Evolutionary conservation across 352 stramenopile species (phyloP).

Genomic region (Globisporangium cederbergense): DNA sequence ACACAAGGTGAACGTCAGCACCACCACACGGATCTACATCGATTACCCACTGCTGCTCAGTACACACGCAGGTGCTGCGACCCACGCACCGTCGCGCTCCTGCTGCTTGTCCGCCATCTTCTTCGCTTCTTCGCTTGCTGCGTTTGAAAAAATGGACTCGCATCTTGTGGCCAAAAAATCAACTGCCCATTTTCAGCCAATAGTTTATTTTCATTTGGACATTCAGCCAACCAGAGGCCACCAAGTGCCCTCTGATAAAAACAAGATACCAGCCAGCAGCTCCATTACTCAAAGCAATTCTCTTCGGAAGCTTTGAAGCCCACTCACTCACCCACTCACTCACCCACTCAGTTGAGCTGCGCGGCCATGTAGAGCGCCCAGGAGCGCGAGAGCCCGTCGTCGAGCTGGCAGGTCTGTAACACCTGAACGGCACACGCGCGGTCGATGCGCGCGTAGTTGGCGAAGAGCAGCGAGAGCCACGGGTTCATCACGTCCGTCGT

Average conservation of each 20-base stretch:
- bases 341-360: slow-evolving; percentile 13
- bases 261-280: too few relatives aligned
- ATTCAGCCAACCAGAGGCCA: too few relatives aligned
- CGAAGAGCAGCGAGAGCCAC: slow-evolving; percentile 71
- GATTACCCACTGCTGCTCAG: too few relatives aligned
- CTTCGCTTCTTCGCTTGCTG: neutral
- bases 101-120: slow-evolving; percentile 33
- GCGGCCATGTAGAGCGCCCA: slow-evolving; percentile 73
- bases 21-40: too few relatives aligned
- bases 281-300: too few relatives aligned
- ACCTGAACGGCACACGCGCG: slow-evolving; percentile 35
- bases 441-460: slow-evolving; percentile 71
- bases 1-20: neutral
- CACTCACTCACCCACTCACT: too few relatives aligned
- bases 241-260: too few relatives aligned
- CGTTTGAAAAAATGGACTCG: neutral
- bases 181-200: too few relatives aligned
- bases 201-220: too few relatives aligned
- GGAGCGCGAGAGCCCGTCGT: slow-evolving; percentile 70
- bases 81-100: slow-evolving; percentile 32
- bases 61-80: neutral
- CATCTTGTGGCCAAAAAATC: neutral
- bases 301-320: too few relatives aligned
- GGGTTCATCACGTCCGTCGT: slow-evolving; percentile 42
- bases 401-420: slow-evolving; percentile 53